Evolutionary conservation across 768 basidiomycete genomes (phyloP).

Genomic region (Serendipita indica): DNA sequence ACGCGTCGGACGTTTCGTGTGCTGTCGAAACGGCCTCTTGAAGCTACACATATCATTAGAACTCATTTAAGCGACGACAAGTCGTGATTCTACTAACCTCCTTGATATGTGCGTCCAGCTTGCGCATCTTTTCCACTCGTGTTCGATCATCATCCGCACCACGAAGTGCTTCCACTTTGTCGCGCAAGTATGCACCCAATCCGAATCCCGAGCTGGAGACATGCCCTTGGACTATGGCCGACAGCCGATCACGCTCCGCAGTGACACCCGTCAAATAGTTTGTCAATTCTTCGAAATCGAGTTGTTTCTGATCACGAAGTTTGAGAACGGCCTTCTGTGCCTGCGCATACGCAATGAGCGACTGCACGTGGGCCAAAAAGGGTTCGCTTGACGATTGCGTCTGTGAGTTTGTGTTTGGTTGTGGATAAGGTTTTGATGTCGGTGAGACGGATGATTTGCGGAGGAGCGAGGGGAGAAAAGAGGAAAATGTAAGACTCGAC

Average conservation of each 20-base stretch:
- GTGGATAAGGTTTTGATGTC: slow-evolving; percentile 5
- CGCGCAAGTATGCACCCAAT: slow-evolving; percentile 76
- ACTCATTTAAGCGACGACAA: not conserved
- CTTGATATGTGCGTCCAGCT: slow-evolving; percentile 87
- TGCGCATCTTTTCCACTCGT: slow-evolving; percentile 84
- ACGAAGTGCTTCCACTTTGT: slow-evolving; percentile 79
- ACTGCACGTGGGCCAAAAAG: slow-evolving; percentile 78
- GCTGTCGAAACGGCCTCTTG: slow-evolving; percentile 93
- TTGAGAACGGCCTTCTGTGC: slow-evolving; percentile 89
- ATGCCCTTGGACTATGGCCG: slow-evolving; percentile 80
- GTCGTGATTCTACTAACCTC: slow-evolving; percentile 42
- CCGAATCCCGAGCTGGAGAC: slow-evolving; percentile 75
- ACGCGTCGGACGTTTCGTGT: slow-evolving; percentile 90
- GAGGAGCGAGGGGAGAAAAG: not conserved
- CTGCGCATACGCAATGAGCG: slow-evolving; percentile 83
- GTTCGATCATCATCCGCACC: slow-evolving; percentile 89
- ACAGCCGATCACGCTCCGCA: slow-evolving; percentile 79
- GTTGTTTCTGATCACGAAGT: slow-evolving; percentile 93
- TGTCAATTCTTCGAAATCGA: slow-evolving; percentile 94
- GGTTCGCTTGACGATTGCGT: slow-evolving; percentile 87
- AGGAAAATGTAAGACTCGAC: not conserved
- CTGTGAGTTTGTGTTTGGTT: slow-evolving; percentile 26
- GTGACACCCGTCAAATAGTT: slow-evolving; percentile 91
- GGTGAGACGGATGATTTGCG: not conserved
- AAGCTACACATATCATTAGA: slow-evolving; percentile 41